Evolutionary conservation across 2,329 filamentous ascomycete species (phyloP), one percentile per base, ranked within the genome.

Genomic region (Hypoxylon sp.): DNA sequence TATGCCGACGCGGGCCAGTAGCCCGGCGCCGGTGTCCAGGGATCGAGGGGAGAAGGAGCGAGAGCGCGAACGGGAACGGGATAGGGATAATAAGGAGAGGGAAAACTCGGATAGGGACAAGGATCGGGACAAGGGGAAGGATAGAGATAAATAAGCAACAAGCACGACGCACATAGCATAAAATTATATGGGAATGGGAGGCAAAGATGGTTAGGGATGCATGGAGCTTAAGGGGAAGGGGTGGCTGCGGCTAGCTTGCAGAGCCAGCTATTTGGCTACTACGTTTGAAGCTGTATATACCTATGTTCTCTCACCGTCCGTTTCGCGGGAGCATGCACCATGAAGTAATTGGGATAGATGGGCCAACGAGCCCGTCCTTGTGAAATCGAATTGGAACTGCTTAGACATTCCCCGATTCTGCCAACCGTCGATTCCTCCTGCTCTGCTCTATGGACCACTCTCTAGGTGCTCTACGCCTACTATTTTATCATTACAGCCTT

Each of bases 1-100:
- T 73, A 83, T 84, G 79, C 80, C 81, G 11, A 83, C 80, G 59
- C 57, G 77, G 2, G 74, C 74, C 35, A 77, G 76, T 63, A 77
- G 74, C 59, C 76, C 76, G 0, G 72, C 68, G n/a, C 72, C 72
- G 0, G 26, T 63, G 6, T 29, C 33, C 3, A n/a, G 54, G 17
- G 59, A 59, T 26, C 26, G 63, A 9, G 63, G 57, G 14, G 46
- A 55, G 59, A 65, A 62, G 52, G 61, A 69, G 48, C 29, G 59
- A 5, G 58, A 66, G 17, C 51, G 66, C 33, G 59, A 71, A 51
- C 59, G 66, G 10, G 72, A 74, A 46, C 61, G 63, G 10, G 69
- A 71, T 10, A 55, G 64, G 44, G 55, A 67, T 26, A 33, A 50
- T 11, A 26, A 47, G 35, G 64, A 70, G 46, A 42, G 44, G 17